A percentile compares a stretch with the other conserved stretches of the same genome.
These are phyloP conservation scores for Aspergillus sp. DNA, from an alignment of 2,329 filamentous ascomycete species.

Conservation along the genomic window DNA sequence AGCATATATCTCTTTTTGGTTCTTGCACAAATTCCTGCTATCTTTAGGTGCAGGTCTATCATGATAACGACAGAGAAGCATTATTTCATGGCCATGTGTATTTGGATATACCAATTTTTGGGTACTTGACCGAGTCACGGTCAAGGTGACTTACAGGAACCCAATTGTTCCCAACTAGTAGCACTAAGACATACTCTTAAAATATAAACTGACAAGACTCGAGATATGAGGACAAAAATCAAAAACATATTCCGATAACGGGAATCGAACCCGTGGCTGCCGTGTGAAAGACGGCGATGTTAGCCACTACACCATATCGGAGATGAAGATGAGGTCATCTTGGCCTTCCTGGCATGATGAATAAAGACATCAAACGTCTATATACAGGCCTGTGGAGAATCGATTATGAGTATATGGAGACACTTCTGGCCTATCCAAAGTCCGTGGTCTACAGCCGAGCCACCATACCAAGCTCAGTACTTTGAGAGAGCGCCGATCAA, in stretches of 20 bases:
- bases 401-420: not conserved
- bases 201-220: too few species aligned
- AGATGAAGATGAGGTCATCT: not conserved
- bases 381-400: too few species aligned
- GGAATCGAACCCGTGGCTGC: conserved; percentile 15
- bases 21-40: not conserved
- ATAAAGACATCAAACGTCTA: too few species aligned
- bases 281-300: conserved; percentile 15
- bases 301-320: conserved; percentile 15
- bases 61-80: not conserved
- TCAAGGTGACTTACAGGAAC: too few species aligned
- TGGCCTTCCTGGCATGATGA: not conserved
- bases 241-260: conserved; percentile 9
- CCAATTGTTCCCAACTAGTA: too few species aligned
- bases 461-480: too few species aligned
- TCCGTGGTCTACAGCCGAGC: not conserved
- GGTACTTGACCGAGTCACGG: too few species aligned
- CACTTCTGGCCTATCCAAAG: not conserved
- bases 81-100: not conserved
- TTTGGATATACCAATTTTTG: not conserved
- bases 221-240: not conserved
- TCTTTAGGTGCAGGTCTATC: not conserved
- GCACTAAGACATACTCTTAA: too few species aligned
- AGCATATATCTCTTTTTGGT: not conserved
- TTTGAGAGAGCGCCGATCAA: too few species aligned